These are phyloP conservation scores for Pichia californica DNA, from an alignment of 805 yeast genomes.

Conservation along the genomic window DNA sequence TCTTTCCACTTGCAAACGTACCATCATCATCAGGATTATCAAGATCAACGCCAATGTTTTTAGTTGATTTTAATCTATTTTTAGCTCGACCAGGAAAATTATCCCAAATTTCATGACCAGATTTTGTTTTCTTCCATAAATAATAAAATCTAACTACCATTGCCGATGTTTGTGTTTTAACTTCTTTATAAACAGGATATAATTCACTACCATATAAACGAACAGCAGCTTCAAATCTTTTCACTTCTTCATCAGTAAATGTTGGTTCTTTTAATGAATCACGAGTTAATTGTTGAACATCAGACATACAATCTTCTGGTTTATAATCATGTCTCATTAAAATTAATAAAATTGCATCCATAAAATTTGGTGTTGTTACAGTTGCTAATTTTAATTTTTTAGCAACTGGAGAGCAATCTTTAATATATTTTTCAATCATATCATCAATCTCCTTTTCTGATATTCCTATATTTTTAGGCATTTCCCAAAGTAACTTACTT, in stretches of 20 bases:
- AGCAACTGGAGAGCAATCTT: slow-evolving; percentile 52
- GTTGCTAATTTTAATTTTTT: slow-evolving; percentile 45
- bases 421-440: slow-evolving; percentile 43
- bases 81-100: slow-evolving; percentile 64
- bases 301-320: slow-evolving; percentile 39
- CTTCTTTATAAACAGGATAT: slow-evolving; percentile 62
- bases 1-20: slow-evolving; percentile 52
- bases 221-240: slow-evolving; percentile 70
- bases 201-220: slow-evolving; percentile 70
- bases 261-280: slow-evolving; percentile 70
- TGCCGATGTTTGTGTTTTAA: slow-evolving; percentile 65
- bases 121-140: slow-evolving; percentile 81
- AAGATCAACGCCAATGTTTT: slow-evolving; percentile 38
- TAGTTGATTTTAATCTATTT: slow-evolving; percentile 42
- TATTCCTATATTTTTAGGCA: slow-evolving; percentile 23
- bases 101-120: slow-evolving; percentile 78
- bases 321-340: slow-evolving; percentile 50
- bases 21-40: slow-evolving; percentile 63
- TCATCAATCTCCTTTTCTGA: slow-evolving; percentile 13
- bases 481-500: slow-evolving; percentile 60
- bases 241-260: slow-evolving; percentile 54
- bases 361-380: slow-evolving; percentile 64
- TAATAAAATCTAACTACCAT: slow-evolving; percentile 85
- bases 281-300: slow-evolving; percentile 45
- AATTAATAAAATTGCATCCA: slow-evolving; percentile 62